Conservation (phyloP, 148 eudicot genomes). For the Rhododendron ferrugineum region DNA sequence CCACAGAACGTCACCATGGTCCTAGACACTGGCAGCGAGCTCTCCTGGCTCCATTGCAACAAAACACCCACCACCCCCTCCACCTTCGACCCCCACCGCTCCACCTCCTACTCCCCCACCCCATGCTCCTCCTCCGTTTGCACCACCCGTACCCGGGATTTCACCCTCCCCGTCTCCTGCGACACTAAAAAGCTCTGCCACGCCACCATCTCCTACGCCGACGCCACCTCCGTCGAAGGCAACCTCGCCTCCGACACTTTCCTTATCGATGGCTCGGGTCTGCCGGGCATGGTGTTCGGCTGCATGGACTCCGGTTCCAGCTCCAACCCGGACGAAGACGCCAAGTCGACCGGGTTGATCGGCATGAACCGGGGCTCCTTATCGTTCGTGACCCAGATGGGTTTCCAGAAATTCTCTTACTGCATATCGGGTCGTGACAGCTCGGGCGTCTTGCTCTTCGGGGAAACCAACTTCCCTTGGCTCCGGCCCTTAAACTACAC, state of each 20-base stretch:
- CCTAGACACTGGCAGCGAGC: constrained; percentile 86
- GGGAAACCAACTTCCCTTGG: constrained; percentile 53
- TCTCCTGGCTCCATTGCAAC: constrained; percentile 74
- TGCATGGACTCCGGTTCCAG: constrained; percentile 65
- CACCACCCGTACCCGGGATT: constrained; percentile 45
- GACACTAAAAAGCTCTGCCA: constrained; percentile 74
- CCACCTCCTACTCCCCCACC: constrained; percentile 45
- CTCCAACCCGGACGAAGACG: constrained; percentile 43
- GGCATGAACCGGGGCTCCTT: constrained; percentile 91
- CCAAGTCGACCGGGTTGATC: constrained; percentile 63
- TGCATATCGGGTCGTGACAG: constrained; percentile 77
- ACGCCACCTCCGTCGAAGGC: constrained; percentile 68
- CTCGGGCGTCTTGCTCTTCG: constrained; percentile 61
- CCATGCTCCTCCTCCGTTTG: constrained; percentile 58
- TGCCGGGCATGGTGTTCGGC: constrained; percentile 56
- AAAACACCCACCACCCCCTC: constrained; percentile 27
- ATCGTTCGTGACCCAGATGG: constrained; percentile 78
- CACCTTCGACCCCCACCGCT: constrained; percentile 37
- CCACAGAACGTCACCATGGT: constrained; percentile 77
- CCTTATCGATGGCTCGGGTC: constrained; percentile 28
- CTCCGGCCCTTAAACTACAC: constrained; percentile 60
- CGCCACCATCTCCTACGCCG: constrained; percentile 62
- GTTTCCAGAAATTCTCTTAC: constrained; percentile 71
- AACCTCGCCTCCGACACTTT: constrained; percentile 61
- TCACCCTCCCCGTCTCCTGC: constrained; percentile 53